Conservation (phyloP, 2,329 filamentous ascomycete species). For the Talaromyces sp. region DNA sequence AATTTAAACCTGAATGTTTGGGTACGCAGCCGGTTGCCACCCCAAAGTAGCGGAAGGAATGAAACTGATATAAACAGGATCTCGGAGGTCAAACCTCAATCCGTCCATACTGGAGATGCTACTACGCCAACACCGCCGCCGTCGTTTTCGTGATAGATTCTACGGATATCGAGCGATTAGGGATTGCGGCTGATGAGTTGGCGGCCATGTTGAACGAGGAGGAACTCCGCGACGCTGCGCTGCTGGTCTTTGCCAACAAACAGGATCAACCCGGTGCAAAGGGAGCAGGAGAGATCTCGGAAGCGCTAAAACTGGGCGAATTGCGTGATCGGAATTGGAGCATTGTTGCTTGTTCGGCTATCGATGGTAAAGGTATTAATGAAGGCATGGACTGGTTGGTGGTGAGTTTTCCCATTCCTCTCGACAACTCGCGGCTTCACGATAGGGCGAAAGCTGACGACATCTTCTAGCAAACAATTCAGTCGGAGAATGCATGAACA, state of each 20-base stretch:
- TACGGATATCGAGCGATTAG: slow-evolving; percentile 91
- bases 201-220: slow-evolving; percentile 96
- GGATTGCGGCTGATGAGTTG: slow-evolving; percentile 89
- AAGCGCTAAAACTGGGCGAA: slow-evolving; percentile 84
- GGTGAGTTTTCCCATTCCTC: slow-evolving; percentile 52
- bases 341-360: slow-evolving; percentile 94
- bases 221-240: slow-evolving; percentile 84
- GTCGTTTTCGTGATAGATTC: slow-evolving; percentile 99
- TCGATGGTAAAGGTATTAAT: slow-evolving; percentile 88
- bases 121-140: slow-evolving; percentile 97
- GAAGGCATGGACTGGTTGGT: slow-evolving; percentile 99
- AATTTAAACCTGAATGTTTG: slow-evolving; percentile 99
- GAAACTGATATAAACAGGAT: slow-evolving; percentile 54
- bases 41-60: neutral
- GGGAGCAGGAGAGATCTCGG: slow-evolving; percentile 93
- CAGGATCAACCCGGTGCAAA: slow-evolving; percentile 97
- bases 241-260: slow-evolving; percentile 98
- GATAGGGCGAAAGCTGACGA: neutral
- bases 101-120: slow-evolving; percentile 97
- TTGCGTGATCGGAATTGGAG: slow-evolving; percentile 97
- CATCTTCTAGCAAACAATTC: slow-evolving; percentile 39
- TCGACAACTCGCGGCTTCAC: neutral
- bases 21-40: slow-evolving; percentile 54
- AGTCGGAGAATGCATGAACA: slow-evolving; percentile 42
- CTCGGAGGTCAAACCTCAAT: slow-evolving; percentile 98